Percentiles rank a stretch among this genome's conserved stretches.
These are phyloP conservation scores for Aspergillus fructus DNA, from an alignment of 2,329 filamentous ascomycete genomes.

Conservation along the genomic window DNA sequence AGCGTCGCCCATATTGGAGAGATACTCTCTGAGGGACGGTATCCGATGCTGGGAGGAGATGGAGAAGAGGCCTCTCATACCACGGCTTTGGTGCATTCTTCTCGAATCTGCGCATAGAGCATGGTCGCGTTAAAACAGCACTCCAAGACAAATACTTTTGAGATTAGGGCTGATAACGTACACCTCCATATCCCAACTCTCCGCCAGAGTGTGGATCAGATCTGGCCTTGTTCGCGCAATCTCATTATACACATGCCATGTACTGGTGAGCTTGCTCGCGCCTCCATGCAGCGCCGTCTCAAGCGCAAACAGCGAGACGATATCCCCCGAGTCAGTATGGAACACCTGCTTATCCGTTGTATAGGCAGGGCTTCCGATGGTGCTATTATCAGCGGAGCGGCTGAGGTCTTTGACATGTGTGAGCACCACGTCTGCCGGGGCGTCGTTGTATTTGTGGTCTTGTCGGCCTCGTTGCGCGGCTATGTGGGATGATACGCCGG, in stretches of 20 bases:
- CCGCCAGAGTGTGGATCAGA: constrained; percentile 51
- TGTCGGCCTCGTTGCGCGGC: constrained; percentile 42
- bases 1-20: constrained; percentile 61
- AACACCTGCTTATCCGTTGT: constrained; percentile 48
- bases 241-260: constrained; percentile 56
- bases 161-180: not conserved
- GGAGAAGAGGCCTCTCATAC: constrained; percentile 38
- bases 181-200: constrained; percentile 40
- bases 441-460: constrained; percentile 34
- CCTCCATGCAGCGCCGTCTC: constrained; percentile 51
- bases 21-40: constrained; percentile 53
- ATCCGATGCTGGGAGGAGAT: constrained; percentile 53
- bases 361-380: constrained; percentile 45
- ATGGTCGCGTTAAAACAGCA: not conserved
- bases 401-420: constrained; percentile 64
- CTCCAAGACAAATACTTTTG: no score
- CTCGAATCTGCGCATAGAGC: not conserved
- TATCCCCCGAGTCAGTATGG: constrained; percentile 57
- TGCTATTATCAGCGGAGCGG: constrained; percentile 18
- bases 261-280: constrained; percentile 53
- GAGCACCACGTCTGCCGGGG: constrained; percentile 49
- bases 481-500: constrained; percentile 45
- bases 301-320: constrained; percentile 53
- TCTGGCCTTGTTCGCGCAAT: constrained; percentile 54
- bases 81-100: not conserved